Evolutionary conservation across 345 rosid species (phyloP), one percentile per base, ranked within the genome.

Genomic region (Populus davidiana): DNA sequence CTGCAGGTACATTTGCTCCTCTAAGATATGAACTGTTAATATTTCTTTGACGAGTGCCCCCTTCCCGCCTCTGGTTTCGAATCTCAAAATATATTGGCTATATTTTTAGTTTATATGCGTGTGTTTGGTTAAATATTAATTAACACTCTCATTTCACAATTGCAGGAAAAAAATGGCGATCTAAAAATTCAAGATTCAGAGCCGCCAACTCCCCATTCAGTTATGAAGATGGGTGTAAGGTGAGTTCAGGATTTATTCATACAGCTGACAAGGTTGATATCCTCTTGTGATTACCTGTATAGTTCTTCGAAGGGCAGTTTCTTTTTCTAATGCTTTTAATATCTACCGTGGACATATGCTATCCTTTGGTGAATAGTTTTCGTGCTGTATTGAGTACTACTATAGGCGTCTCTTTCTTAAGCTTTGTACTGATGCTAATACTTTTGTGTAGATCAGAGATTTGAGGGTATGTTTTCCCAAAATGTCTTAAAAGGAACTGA

Each of bases 181-280:
- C 78, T 79, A 68, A 96, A 89, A 86, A 81, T 86, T 84, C 97
- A 89, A 81, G 98, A 93, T 80, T 91, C 97, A 8, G 99, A 93
- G 93, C 99, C 99, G 79, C 92, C 90, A 77, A 96, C 98, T 81
- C 98, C 99, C 72, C 90, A 83, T 85, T 91, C 99, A 70, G 91
- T 85, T 78, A 80, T 90, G 80, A 96, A 90, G 86, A 90, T 92
- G 91, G 83, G 90, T 80, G 75, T 86, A 81, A 93, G 99, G 99
- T 96, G 73, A 85, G 87, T 81, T 13, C 14, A 62, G 35, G 69
- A 25, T 72, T 61, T 78, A 33, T 39, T 43, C 31, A 27, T 61
- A 23, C 44, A 17, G 8, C 29, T 6, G n/a, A 6, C 31, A 8
- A 44, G 38, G 41, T 11, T 50, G 20, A 23, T 25, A 20, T 21